These are phyloP conservation scores for Gossypium anomalum DNA, from an alignment of 345 rosid genomes.

Conservation along the genomic window DNA sequence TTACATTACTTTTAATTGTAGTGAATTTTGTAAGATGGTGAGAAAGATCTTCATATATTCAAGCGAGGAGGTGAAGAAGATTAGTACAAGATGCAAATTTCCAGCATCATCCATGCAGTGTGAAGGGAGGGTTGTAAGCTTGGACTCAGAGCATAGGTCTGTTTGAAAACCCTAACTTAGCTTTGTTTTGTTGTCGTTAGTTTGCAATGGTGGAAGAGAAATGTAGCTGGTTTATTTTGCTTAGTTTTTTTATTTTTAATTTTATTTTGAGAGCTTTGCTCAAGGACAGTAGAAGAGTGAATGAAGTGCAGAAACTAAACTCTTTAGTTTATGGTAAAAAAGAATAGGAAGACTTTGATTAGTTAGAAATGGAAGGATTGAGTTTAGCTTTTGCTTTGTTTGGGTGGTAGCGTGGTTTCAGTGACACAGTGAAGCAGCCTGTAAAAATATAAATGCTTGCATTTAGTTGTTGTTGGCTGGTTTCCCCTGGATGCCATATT, in stretches of 20 bases:
- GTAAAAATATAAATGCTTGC: slow-evolving; percentile 15
- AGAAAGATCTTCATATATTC: slow-evolving; percentile 56
- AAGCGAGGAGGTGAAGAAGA: slow-evolving; percentile 54
- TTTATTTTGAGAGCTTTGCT: slow-evolving; percentile 14
- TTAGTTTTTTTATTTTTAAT: slow-evolving; percentile 3
- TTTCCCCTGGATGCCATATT: not conserved
- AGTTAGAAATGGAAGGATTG: slow-evolving; percentile 25
- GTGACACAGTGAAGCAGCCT: slow-evolving; percentile 7
- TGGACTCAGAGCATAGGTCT: slow-evolving; percentile 43
- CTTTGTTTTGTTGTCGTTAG: slow-evolving; percentile 13
- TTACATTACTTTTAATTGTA: slow-evolving; percentile 23
- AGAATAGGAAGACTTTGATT: not conserved
- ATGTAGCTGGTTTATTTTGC: slow-evolving; percentile 19
- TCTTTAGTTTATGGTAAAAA: slow-evolving; percentile 1
- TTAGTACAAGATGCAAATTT: slow-evolving; percentile 33
- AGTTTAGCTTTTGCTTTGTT: slow-evolving; percentile 21
- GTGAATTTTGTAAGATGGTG: slow-evolving; percentile 76
- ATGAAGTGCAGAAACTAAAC: not conserved
- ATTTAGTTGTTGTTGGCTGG: slow-evolving; percentile 7
- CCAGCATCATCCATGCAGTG: slow-evolving; percentile 31
- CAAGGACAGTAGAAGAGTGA: slow-evolving; percentile 9
- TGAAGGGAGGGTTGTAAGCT: slow-evolving; percentile 31
- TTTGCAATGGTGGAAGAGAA: slow-evolving; percentile 10
- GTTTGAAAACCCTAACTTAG: slow-evolving; percentile 2
- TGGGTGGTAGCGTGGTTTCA: slow-evolving; percentile 22